Evolutionary conservation across 768 basidiomycete genomes (phyloP).

Genomic region (Hypholoma fasciculare): DNA sequence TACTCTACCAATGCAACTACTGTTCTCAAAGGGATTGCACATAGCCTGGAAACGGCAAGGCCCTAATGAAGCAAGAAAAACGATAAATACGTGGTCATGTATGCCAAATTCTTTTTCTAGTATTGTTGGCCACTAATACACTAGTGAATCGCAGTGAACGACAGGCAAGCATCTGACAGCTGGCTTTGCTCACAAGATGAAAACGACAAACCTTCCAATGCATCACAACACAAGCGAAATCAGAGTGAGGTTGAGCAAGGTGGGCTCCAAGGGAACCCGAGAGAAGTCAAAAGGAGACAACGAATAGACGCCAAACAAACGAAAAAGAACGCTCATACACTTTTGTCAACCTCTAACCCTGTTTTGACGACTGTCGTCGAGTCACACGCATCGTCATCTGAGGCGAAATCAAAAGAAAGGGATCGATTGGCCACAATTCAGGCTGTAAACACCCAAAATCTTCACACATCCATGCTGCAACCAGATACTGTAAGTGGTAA

Average conservation of each 20-base stretch:
- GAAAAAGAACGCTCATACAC: too few relatives aligned
- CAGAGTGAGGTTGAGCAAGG: not conserved
- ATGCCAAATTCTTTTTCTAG: not conserved
- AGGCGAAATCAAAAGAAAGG: too few relatives aligned
- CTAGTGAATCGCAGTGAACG: not conserved
- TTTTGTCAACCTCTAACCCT: too few relatives aligned
- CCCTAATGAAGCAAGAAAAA: slow-evolving; percentile 12
- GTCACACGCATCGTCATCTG: too few relatives aligned
- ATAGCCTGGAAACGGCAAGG: slow-evolving; percentile 18
- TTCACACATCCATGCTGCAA: not conserved
- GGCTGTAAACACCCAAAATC: too few relatives aligned
- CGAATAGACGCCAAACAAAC: not conserved
- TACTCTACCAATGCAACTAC: slow-evolving; percentile 39
- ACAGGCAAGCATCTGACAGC: not conserved
- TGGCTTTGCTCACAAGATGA: slow-evolving; percentile 16
- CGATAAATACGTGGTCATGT: slow-evolving; percentile 31
- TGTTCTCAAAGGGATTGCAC: slow-evolving; percentile 38
- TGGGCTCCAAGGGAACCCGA: not conserved
- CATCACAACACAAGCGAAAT: not conserved
- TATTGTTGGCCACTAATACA: not conserved
- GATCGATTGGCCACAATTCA: too few relatives aligned
- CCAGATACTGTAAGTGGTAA: not conserved
- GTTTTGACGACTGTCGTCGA: too few relatives aligned
- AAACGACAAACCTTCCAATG: not conserved
- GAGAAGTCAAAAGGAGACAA: not conserved